Base-by-base conservation (phyloP, 345 rosid species). In the Euphorbia pulcherrima region DNA sequence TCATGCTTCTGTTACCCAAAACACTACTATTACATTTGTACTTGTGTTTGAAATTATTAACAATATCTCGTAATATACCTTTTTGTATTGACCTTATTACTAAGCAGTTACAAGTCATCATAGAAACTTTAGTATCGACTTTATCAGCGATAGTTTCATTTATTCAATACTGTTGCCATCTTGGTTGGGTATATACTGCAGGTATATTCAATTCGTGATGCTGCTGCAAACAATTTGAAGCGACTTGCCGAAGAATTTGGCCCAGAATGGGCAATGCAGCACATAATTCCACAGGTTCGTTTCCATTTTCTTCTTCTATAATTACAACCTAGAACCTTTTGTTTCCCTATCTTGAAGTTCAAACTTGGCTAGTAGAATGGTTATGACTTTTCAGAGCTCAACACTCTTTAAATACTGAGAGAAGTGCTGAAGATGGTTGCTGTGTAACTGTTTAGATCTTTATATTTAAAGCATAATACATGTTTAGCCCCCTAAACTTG, bases 231-330 rank as follows among this genome's bases (percentile, higher is more conserved):
- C 68, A 93, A 90, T 68, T 83, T 93, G 61, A 93, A 89, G 81
- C 90, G 97, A 48, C 97, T 93, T 40, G 96, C 92, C 46, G 98
- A 93, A 80, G 98, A 93, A 77, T 93, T 93, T 86, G 98, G 98
- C 70, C 91, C 96, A n/a, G 97, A 93, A 24, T 93, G 98, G 97
- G 95, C 97, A 74, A 90, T 90, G 98, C 88, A 87, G 77, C 96
- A 93, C 77, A 89, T 90, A 74, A 83, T 93, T 81, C 95, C 97
- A 65, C 96, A 87, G 96, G 97, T 93, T 60, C 33, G 72, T 76
- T 11, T 44, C 21, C 13, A 14, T 21, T 17, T 44, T 28, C 29
- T 23, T 64, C 39, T 59, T 40, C 53, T 9, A 17, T 35, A 30
- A 61, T 70, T 62, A 23, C n/a, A 23, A 28, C 16, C 23, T 7